Evolutionary conservation across 768 basidiomycete species (phyloP).

Genomic region (Ramaria sp.): DNA sequence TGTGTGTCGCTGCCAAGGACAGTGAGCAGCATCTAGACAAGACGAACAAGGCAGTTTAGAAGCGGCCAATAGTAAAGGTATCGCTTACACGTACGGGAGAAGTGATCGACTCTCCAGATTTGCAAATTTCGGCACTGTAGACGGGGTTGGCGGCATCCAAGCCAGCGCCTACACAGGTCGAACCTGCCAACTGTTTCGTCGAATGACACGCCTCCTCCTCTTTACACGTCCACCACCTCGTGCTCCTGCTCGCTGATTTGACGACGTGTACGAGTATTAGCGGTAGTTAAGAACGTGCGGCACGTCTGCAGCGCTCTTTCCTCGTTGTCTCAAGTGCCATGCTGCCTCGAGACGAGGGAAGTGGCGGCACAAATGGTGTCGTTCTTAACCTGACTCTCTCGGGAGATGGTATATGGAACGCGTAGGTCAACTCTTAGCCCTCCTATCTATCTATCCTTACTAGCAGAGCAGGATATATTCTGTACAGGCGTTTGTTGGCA

Average conservation of each 20-base stretch:
- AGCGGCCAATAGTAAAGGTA: too few relatives aligned
- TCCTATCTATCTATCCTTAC: not conserved
- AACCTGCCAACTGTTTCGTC: not conserved
- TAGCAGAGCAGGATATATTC: conserved; percentile 44
- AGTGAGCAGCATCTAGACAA: too few relatives aligned
- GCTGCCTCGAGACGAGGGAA: conserved; percentile 26
- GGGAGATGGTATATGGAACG: conserved; percentile 41
- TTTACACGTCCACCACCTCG: not conserved
- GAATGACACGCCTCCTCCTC: not conserved
- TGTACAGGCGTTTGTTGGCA: conserved; percentile 45
- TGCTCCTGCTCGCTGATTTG: not conserved
- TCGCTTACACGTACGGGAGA: too few relatives aligned
- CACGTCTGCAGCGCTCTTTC: not conserved
- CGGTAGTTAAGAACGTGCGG: not conserved
- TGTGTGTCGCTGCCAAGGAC: too few relatives aligned
- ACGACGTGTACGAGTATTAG: too few relatives aligned
- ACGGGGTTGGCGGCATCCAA: not conserved
- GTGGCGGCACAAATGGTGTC: conserved; percentile 41
- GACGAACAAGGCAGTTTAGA: too few relatives aligned
- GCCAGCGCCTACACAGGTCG: not conserved
- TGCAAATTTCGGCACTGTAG: not conserved
- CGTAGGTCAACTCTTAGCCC: conserved; percentile 34
- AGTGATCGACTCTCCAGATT: not conserved
- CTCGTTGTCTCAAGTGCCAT: not conserved
- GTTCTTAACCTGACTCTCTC: conserved; percentile 47